Percentiles rank a stretch among this genome's conserved stretches.
Evolutionary conservation across 2,329 filamentous ascomycete genomes (phyloP).

Genomic region (Botrytis tulipae): DNA sequence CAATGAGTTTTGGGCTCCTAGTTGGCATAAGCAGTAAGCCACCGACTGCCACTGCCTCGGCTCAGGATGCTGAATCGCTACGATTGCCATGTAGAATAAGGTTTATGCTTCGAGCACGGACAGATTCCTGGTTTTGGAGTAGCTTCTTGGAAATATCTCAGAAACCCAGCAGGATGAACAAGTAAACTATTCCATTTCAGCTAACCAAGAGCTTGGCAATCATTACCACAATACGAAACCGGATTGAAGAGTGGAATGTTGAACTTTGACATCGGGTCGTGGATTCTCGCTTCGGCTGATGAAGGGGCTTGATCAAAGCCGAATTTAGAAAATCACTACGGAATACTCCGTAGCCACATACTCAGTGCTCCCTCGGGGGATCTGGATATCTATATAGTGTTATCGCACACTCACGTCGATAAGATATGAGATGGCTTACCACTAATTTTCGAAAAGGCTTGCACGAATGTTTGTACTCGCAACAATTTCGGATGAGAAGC

Average conservation of each 20-base stretch:
- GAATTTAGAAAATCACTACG: neutral
- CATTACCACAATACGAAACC: neutral
- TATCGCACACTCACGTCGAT: neutral
- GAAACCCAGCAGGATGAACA: neutral
- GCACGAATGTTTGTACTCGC: neutral
- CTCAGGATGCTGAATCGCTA: neutral
- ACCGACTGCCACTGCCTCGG: neutral
- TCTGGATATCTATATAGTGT: neutral
- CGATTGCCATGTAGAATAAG: neutral
- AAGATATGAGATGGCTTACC: neutral
- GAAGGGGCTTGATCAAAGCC: neutral
- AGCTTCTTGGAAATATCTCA: neutral
- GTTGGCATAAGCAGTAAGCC: neutral
- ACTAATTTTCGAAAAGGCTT: neutral
- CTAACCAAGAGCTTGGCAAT: neutral
- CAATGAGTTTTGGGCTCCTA: no score
- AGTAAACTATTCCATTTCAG: neutral
- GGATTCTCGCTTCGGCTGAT: slow-evolving; percentile 4
- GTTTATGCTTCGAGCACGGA: neutral
- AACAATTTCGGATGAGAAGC: neutral
- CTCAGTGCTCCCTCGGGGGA: neutral
- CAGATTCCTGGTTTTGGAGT: neutral
- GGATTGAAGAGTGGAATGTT: neutral
- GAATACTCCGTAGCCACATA: neutral
- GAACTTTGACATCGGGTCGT: neutral